Percentiles rank a stretch among this genome's conserved stretches.
Evolutionary conservation across 768 basidiomycete genomes (phyloP).

Genomic region (Steccherinum ochraceum): DNA sequence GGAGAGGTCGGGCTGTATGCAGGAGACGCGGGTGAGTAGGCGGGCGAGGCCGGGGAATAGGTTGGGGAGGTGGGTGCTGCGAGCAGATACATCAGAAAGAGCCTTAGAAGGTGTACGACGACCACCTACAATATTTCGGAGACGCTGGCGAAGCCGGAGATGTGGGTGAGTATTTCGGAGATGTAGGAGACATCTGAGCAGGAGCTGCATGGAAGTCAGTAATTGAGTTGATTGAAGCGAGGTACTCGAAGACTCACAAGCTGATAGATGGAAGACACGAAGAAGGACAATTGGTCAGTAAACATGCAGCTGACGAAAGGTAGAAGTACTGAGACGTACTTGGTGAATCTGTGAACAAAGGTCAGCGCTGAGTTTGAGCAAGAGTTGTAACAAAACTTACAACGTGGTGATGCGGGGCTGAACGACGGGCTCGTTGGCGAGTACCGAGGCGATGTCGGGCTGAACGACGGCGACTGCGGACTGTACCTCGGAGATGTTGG

Average conservation of each 20-base stretch:
- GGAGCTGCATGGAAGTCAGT: too few relatives aligned
- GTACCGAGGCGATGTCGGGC: constrained; percentile 84
- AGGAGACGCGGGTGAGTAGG: constrained; percentile 75
- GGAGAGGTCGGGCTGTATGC: constrained; percentile 84
- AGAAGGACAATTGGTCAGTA: constrained; percentile 18
- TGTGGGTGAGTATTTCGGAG: constrained; percentile 90
- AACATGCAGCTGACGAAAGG: constrained; percentile 2
- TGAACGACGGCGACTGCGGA: constrained; percentile 87
- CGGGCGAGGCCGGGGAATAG: constrained; percentile 68
- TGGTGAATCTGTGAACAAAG: constrained; percentile 56
- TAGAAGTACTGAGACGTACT: constrained; percentile 48
- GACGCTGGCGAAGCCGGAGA: constrained; percentile 92
- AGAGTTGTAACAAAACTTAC: constrained; percentile 36
- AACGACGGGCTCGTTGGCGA: constrained; percentile 89
- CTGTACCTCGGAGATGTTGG: constrained; percentile 89
- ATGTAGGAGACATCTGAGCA: constrained; percentile 80
- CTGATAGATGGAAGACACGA: constrained; percentile 28
- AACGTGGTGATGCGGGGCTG: constrained; percentile 89
- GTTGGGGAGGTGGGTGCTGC: constrained; percentile 81
- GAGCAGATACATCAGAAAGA: constrained; percentile 1
- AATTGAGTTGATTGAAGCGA: constrained; percentile 11
- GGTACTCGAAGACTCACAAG: constrained; percentile 59
- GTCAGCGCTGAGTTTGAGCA: too few relatives aligned
- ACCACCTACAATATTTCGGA: constrained; percentile 82
- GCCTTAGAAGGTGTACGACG: constrained; percentile 7